Evolutionary conservation across 2,329 filamentous ascomycete species (phyloP).

Genomic region (Aureobasidium sp.): DNA sequence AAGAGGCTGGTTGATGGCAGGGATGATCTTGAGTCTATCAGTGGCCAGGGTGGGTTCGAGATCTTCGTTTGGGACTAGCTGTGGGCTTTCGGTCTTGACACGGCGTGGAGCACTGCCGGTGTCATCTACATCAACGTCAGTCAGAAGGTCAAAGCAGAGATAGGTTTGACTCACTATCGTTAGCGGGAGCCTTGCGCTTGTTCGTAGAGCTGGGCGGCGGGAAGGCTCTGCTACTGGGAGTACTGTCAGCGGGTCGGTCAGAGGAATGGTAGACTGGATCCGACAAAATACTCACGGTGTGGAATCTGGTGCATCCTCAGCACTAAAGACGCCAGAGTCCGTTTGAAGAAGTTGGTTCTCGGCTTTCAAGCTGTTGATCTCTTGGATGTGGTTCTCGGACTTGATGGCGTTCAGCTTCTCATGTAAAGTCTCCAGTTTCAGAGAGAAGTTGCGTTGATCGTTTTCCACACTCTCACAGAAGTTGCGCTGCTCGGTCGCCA

Average conservation of each 20-base stretch:
- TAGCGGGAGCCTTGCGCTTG: not conserved
- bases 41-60: not conserved
- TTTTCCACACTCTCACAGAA: no score
- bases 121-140: not conserved
- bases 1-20: no score
- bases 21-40: not conserved
- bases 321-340: not conserved
- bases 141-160: not conserved
- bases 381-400: not conserved
- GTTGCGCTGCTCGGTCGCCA: not conserved
- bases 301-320: not conserved
- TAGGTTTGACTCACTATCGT: not conserved
- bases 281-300: not conserved
- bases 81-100: not conserved
- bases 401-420: constrained; percentile 1
- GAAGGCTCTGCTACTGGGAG: not conserved
- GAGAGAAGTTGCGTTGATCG: no score
- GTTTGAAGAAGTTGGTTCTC: not conserved
- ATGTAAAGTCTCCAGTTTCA: not conserved
- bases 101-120: not conserved
- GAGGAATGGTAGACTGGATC: not conserved
- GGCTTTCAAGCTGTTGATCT: not conserved
- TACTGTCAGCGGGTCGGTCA: not conserved
- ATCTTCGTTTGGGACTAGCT: not conserved
- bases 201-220: not conserved